Conservation (phyloP, 352 stramenopile species). For the Phytophthora citrophthora region DNA sequence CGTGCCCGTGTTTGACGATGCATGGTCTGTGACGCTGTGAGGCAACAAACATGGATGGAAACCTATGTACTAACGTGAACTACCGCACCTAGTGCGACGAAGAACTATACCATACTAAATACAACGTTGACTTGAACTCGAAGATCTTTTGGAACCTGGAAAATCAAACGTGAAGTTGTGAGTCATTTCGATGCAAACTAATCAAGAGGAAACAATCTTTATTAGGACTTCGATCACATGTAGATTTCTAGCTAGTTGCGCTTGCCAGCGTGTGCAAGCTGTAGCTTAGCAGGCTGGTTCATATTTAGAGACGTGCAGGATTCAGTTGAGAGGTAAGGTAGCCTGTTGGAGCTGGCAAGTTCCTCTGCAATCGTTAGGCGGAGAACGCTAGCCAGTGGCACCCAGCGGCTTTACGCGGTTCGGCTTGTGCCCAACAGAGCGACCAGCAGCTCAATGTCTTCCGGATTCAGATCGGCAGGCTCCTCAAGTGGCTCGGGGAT, state of each 20-base stretch:
- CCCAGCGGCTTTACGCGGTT: conserved; percentile 14
- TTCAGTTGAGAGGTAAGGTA: conserved; percentile 1
- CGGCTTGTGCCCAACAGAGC: conserved; percentile 31
- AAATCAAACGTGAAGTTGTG: too few species aligned
- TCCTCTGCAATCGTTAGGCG: neutral
- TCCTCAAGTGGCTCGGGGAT: conserved; percentile 34
- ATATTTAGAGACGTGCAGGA: conserved; percentile 25
- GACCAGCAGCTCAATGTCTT: conserved; percentile 41
- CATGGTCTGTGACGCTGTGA: conserved; percentile 39
- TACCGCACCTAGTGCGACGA: conserved; percentile 20
- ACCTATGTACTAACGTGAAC: conserved; percentile 34
- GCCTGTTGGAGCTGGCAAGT: neutral
- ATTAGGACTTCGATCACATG: conserved; percentile 13
- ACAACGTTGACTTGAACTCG: conserved; percentile 20
- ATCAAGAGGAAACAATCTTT: conserved; percentile 2
- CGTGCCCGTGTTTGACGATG: conserved; percentile 21
- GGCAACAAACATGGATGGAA: conserved; percentile 9
- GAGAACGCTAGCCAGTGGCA: neutral
- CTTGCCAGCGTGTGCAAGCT: neutral
- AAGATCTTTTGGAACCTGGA: neutral
- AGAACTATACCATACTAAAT: conserved; percentile 41
- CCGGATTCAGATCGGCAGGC: conserved; percentile 31
- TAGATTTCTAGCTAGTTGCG: conserved; percentile 9
- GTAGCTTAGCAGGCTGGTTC: conserved; percentile 7
- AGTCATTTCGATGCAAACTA: too few species aligned